These are phyloP conservation scores for Mortierella sp. DNA, from an alignment of 371 early-diverging fungal genomes.

Conservation along the genomic window DNA sequence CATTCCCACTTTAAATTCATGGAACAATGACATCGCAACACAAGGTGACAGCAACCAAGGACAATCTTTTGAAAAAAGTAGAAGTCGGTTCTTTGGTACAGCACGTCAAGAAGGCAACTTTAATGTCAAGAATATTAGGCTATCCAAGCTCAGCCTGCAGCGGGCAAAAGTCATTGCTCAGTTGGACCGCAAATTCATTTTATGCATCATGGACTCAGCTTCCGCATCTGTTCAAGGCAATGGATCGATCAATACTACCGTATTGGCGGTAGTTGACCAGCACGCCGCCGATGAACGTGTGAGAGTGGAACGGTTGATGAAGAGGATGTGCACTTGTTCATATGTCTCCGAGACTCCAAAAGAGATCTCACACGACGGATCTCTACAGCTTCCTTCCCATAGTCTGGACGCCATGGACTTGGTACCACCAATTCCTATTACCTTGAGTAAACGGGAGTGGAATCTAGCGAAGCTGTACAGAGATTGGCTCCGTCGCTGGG, in stretches of 20 bases:
- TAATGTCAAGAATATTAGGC: conserved; percentile 25
- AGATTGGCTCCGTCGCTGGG: conserved; percentile 68
- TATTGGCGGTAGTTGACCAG: conserved; percentile 79
- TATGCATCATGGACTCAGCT: conserved; percentile 43
- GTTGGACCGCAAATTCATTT: conserved; percentile 78
- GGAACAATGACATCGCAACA: neutral
- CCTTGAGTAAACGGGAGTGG: conserved; percentile 61
- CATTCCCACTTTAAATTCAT: conserved; percentile 11
- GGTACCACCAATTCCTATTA: conserved; percentile 64
- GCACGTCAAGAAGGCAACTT: conserved; percentile 7
- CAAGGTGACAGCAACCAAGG: neutral
- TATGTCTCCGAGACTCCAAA: neutral
- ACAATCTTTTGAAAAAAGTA: conserved; percentile 2
- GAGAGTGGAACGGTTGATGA: conserved; percentile 70
- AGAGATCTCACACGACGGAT: neutral
- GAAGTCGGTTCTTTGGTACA: conserved; percentile 39
- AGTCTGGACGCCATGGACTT: conserved; percentile 59
- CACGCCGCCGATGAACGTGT: conserved; percentile 91
- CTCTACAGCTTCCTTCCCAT: neutral
- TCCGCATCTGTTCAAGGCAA: too few species aligned
- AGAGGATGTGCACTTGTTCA: conserved; percentile 48
- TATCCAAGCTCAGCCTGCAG: conserved; percentile 57
- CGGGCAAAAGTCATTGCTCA: conserved; percentile 68
- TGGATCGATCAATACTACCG: neutral
- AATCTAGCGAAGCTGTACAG: conserved; percentile 42